Evolutionary conservation across 2,329 filamentous ascomycete species (phyloP).

Genomic region (Orbilia brochopaga): DNA sequence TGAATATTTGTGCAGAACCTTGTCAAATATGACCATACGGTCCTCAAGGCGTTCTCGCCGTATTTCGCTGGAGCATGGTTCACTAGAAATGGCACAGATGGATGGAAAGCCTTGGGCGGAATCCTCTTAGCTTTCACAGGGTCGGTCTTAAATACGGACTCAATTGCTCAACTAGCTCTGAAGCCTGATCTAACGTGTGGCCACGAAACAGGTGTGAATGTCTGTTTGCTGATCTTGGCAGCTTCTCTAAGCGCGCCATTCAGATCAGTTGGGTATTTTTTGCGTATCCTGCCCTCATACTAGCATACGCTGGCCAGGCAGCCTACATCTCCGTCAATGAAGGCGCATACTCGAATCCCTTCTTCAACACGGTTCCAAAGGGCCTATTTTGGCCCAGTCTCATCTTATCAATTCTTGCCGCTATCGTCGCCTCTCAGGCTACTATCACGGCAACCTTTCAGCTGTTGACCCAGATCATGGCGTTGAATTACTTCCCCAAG

Average conservation of each 20-base stretch:
- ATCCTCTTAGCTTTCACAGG: constrained; percentile 75
- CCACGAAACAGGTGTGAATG: constrained; percentile 60
- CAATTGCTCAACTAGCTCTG: too few species aligned
- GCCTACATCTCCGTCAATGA: constrained; percentile 70
- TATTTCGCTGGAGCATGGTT: constrained; percentile 69
- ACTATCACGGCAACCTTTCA: constrained; percentile 79
- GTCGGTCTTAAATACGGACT: not conserved
- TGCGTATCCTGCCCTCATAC: constrained; percentile 70
- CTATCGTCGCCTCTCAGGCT: constrained; percentile 77
- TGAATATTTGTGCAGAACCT: constrained; percentile 59
- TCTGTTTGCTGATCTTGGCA: constrained; percentile 77
- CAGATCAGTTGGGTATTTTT: constrained; percentile 75
- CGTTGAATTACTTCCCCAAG: constrained; percentile 74
- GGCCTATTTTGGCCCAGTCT: constrained; percentile 72
- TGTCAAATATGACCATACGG: constrained; percentile 62
- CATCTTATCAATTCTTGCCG: constrained; percentile 71
- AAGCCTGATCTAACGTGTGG: not conserved
- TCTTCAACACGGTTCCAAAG: constrained; percentile 72
- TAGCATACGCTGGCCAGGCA: constrained; percentile 75
- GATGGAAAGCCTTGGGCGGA: constrained; percentile 72
- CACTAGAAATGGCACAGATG: constrained; percentile 65
- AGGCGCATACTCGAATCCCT: constrained; percentile 72
- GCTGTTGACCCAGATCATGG: constrained; percentile 74
- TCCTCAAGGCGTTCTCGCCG: constrained; percentile 66
- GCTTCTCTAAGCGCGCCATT: constrained; percentile 71